Conservation (phyloP, 441 rosid genomes). For the Adansonia rubrostipa region DNA sequence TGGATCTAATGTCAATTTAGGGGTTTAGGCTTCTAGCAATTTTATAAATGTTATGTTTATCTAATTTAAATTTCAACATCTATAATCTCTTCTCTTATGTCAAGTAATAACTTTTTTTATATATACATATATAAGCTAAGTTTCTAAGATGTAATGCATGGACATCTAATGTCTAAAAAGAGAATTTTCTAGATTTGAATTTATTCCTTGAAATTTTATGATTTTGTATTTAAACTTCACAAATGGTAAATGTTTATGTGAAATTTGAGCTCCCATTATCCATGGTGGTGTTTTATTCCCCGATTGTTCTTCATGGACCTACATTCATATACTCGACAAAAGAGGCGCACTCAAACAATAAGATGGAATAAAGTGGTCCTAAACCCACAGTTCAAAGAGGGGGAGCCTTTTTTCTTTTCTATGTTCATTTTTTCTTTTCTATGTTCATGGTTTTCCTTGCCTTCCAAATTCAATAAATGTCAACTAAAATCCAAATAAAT, state of each 20-base stretch:
- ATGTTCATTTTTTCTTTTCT: background rate
- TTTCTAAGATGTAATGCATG: background rate
- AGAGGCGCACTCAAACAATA: too few species aligned
- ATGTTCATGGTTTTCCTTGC: too few species aligned
- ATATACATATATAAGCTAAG: too few species aligned
- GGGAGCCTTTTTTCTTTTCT: background rate
- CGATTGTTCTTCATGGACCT: background rate
- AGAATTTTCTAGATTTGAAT: background rate
- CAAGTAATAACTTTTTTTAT: too few species aligned
- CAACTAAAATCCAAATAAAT: background rate
- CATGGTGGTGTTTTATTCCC: background rate
- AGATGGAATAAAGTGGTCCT: background rate
- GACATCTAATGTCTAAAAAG: too few species aligned
- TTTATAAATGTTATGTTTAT: too few species aligned
- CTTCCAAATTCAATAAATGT: background rate
- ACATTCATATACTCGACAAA: background rate
- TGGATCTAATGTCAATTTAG: too few species aligned
- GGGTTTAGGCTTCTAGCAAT: too few species aligned
- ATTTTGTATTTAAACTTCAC: background rate
- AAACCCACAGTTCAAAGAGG: background rate
- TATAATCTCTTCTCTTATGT: too few species aligned
- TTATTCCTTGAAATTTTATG: background rate
- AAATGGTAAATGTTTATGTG: background rate
- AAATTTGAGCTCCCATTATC: slow-evolving; percentile 6
- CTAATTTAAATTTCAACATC: too few species aligned